Base-by-base conservation (phyloP, 208 protist genomes). In the Leishmania major region DNA sequence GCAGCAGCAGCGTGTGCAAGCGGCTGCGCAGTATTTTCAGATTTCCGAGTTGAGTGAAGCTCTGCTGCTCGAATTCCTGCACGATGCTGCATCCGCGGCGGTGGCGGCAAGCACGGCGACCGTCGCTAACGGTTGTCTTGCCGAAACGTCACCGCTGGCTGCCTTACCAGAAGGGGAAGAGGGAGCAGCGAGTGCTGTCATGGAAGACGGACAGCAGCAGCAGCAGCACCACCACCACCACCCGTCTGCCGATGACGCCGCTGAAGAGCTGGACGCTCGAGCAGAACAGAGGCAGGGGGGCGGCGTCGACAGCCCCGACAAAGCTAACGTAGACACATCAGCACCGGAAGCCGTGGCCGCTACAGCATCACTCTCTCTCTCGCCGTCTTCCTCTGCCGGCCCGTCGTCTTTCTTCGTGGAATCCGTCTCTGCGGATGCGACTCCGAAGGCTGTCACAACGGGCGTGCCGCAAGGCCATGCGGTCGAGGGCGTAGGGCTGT, bases 21-120 rank as follows among this genome's bases (percentile, higher is more conserved):
- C 53, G 35, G 57, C 57, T 40, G 57, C 15, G 40, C 25, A 28
- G 37, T 78, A 53, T 31, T 22, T 47, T 40, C 3, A 1, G 31
- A 11, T 78, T 5, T 28, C 25, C 15, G 57, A 37, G 4, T 51
- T 40, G 40, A 51, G 75, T 49, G 75, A 78, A n/a, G 17, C 57
- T 19, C 57, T 78, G 75, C 53, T 78, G 49, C 57, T 51, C 7
- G 35, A 66, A 28, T n/a, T 62, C 31, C 37, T 78, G 37, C 75
- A 51, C 75, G 57, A 78, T 13, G 75, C 75, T 15, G 75, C 57
- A 0, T 35, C 53, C 22, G 70, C 45, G 45, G 66, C 66, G 66
- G 28, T n/a, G 40, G 70, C 70, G 8, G 45, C 40, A 35, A 13
- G 25, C 25, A 7, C 70, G 28, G 11, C 57, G 35, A 22, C 40